These are phyloP conservation scores for Fusarium dimerum DNA, from an alignment of 2,329 filamentous ascomycete genomes.

Conservation along the genomic window DNA sequence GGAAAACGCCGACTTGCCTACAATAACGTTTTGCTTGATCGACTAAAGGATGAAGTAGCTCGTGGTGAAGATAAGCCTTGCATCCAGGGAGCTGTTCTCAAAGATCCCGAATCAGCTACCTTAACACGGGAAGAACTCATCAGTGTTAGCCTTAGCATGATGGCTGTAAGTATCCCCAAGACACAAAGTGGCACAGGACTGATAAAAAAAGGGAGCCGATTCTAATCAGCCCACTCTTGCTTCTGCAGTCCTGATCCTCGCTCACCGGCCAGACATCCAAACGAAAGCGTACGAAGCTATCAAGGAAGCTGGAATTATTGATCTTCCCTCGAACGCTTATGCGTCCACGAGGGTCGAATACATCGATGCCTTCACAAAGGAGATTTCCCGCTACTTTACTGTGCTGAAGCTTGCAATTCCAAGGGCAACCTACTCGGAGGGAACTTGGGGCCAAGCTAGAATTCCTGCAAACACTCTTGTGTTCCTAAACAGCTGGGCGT, in stretches of 20 bases:
- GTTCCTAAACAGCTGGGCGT: conserved; percentile 33
- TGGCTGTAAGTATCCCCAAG: conserved; percentile 1
- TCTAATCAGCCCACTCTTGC: conserved; percentile 29
- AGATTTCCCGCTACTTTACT: conserved; percentile 64
- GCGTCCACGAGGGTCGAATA: conserved; percentile 60
- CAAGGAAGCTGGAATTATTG: conserved; percentile 1
- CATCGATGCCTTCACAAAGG: conserved; percentile 64
- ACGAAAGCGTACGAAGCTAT: conserved; percentile 20
- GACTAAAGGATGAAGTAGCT: conserved; percentile 19
- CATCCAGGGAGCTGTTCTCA: conserved; percentile 67
- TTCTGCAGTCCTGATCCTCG: conserved; percentile 31
- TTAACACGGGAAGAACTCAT: conserved; percentile 67
- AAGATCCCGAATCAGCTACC: conserved; percentile 63
- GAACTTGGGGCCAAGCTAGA: conserved; percentile 23
- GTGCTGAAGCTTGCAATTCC: conserved; percentile 67
- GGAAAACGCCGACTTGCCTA: conserved; percentile 20
- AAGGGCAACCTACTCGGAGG: conserved; percentile 41
- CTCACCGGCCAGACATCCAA: conserved; percentile 29
- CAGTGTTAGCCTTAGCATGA: conserved; percentile 67
- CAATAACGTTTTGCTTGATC: conserved; percentile 16
- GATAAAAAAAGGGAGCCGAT: conserved; percentile 24
- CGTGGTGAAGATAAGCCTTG: conserved; percentile 66
- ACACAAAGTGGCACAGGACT: not conserved
- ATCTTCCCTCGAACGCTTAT: conserved; percentile 4
- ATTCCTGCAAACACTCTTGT: conserved; percentile 56